Percentiles rank a stretch among this genome's conserved stretches.
These are phyloP conservation scores for Komagataella pastoris DNA, from an alignment of 805 yeast species.

Conservation along the genomic window DNA sequence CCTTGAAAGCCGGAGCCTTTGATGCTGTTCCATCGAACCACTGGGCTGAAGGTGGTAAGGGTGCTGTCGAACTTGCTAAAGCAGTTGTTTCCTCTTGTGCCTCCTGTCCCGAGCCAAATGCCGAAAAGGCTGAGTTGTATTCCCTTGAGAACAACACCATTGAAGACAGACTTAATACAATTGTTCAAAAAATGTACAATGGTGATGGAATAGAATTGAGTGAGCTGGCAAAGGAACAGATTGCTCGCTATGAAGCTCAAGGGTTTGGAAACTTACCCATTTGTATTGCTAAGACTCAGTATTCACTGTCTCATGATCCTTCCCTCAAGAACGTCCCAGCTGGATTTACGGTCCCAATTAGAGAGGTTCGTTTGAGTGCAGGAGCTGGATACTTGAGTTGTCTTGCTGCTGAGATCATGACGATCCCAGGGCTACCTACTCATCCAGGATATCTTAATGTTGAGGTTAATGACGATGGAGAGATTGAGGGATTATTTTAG, in stretches of 20 bases:
- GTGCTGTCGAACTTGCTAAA: conserved; percentile 62
- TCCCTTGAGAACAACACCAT: conserved; percentile 43
- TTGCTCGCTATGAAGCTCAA: conserved; percentile 54
- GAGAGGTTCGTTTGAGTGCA: conserved; percentile 74
- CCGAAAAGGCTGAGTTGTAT: conserved; percentile 24
- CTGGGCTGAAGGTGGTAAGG: conserved; percentile 80
- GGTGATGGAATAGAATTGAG: conserved; percentile 60
- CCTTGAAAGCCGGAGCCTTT: conserved; percentile 65
- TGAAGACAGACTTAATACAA: conserved; percentile 52
- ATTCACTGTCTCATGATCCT: conserved; percentile 75
- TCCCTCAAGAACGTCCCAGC: conserved; percentile 73
- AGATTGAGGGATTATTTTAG: conserved; percentile 68
- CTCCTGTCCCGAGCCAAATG: neutral
- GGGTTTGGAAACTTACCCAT: conserved; percentile 71
- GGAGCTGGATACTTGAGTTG: conserved; percentile 85
- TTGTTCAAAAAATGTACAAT: conserved; percentile 70
- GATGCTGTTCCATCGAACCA: conserved; percentile 76
- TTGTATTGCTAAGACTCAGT: conserved; percentile 80
- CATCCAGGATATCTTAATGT: conserved; percentile 82
- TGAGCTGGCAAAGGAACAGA: conserved; percentile 57
- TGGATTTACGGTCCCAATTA: conserved; percentile 67
- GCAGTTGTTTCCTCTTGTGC: conserved; percentile 25
- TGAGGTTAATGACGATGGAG: conserved; percentile 69
- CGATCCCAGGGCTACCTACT: conserved; percentile 79
- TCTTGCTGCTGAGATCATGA: conserved; percentile 74